Evolutionary conservation across 805 yeast species (phyloP).

Genomic region (Diddensiella transvaalensis): DNA sequence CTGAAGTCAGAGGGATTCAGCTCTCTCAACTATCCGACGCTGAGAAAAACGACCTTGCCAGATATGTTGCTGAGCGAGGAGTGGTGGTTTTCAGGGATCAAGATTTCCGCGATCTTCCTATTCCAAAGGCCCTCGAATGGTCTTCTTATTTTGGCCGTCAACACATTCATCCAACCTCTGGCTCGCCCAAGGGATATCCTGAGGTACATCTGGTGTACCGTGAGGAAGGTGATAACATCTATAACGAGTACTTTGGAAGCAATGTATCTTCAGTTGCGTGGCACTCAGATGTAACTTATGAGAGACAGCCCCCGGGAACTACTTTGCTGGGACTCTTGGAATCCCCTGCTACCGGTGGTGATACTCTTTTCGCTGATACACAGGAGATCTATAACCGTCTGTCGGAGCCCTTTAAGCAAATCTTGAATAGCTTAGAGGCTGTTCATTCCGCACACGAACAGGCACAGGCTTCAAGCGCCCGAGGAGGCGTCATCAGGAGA

Average conservation of each 20-base stretch:
- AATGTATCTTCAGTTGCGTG: constrained; percentile 38
- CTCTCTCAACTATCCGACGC: constrained; percentile 48
- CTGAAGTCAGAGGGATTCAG: constrained; percentile 63
- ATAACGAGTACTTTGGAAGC: constrained; percentile 9
- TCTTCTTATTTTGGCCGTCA: constrained; percentile 65
- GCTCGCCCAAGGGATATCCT: constrained; percentile 57
- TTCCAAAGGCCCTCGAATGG: constrained; percentile 39
- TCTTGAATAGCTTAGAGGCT: constrained; percentile 57
- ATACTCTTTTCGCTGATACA: constrained; percentile 66
- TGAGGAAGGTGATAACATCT: constrained; percentile 33
- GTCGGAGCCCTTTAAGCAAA: constrained; percentile 58
- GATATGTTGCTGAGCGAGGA: constrained; percentile 67
- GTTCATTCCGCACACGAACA: constrained; percentile 62
- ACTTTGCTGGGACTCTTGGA: constrained; percentile 64
- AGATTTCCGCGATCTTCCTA: constrained; percentile 48
- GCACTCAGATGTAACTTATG: constrained; percentile 77
- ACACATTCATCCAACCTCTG: constrained; percentile 72
- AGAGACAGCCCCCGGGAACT: constrained; percentile 66
- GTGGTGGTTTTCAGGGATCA: constrained; percentile 70
- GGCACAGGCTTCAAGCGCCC: constrained; percentile 33
- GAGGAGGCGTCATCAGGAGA: constrained; percentile 42
- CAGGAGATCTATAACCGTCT: constrained; percentile 67
- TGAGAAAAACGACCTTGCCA: constrained; percentile 67
- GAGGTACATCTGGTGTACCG: constrained; percentile 62
- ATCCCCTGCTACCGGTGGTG: constrained; percentile 64